Percentiles rank a stretch among this genome's conserved stretches.
Evolutionary conservation across 139 green algal species (phyloP).

Genomic region (Parachlorella kessleri): DNA sequence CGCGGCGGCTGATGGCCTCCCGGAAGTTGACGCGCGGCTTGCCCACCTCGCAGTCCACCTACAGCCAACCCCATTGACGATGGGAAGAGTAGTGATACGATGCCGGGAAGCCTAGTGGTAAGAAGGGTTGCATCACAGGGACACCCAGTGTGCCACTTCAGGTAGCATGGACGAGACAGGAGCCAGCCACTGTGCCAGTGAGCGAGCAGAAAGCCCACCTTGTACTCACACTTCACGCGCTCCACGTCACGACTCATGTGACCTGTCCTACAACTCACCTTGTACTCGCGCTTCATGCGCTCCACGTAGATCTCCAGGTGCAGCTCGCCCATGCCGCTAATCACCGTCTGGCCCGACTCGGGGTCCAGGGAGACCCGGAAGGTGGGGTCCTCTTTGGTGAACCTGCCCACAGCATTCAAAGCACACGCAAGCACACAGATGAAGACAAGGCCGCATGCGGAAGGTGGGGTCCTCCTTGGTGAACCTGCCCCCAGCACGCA

Average conservation of each 20-base stretch:
- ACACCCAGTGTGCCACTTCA: too few species aligned
- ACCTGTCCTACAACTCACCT: conserved; percentile 70
- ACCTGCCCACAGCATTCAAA: too few species aligned
- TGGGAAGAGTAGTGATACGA: background rate
- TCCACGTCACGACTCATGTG: too few species aligned
- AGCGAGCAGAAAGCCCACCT: conserved; percentile 69
- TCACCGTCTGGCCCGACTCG: conserved; percentile 88
- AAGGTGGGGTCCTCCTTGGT: conserved; percentile 99
- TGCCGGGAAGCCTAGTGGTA: background rate
- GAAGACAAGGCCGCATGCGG: too few species aligned
- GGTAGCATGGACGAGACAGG: too few species aligned
- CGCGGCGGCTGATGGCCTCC: conserved; percentile 84
- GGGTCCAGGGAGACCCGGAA: conserved; percentile 82
- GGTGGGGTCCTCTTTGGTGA: conserved; percentile 98
- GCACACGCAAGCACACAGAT: too few species aligned
- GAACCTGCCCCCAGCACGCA: too few species aligned
- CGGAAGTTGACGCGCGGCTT: conserved; percentile 96
- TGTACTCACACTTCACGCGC: conserved; percentile 97
- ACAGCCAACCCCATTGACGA: background rate
- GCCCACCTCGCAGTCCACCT: conserved; percentile 82
- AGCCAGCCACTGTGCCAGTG: too few species aligned
- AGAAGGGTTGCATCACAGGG: background rate
- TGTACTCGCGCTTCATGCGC: conserved; percentile 98
- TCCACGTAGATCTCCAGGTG: conserved; percentile 99
- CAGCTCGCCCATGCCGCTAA: conserved; percentile 97